Evolutionary conservation across 129 eudicot species (phyloP).

Genomic region (Flaveria ramosissima): DNA sequence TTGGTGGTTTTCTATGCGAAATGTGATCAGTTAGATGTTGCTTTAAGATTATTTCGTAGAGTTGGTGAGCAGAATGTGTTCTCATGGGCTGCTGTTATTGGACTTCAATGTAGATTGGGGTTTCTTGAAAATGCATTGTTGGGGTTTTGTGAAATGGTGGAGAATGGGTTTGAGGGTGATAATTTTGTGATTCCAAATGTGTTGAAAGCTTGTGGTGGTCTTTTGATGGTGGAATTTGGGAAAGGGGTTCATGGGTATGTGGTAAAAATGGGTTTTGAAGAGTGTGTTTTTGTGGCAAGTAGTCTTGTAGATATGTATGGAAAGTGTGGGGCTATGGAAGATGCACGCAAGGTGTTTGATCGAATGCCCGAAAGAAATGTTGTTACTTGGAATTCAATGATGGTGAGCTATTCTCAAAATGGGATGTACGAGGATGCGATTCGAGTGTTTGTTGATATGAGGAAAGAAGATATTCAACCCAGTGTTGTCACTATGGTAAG

Average conservation of each 20-base stretch:
- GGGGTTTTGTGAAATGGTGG: slow-evolving; percentile 52
- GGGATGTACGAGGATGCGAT: slow-evolving; percentile 64
- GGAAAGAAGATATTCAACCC: slow-evolving; percentile 56
- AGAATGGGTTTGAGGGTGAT: slow-evolving; percentile 56
- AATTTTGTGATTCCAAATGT: slow-evolving; percentile 87
- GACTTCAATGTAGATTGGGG: slow-evolving; percentile 54
- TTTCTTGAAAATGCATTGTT: slow-evolving; percentile 36
- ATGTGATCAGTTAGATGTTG: slow-evolving; percentile 50
- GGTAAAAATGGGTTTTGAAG: slow-evolving; percentile 53
- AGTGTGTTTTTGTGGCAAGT: slow-evolving; percentile 73
- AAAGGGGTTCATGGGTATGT: slow-evolving; percentile 79
- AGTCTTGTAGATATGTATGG: slow-evolving; percentile 86
- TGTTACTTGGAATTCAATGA: slow-evolving; percentile 78
- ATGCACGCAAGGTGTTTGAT: slow-evolving; percentile 69
- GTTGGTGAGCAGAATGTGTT: slow-evolving; percentile 49
- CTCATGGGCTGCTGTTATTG: slow-evolving; percentile 80
- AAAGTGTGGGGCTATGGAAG: slow-evolving; percentile 56
- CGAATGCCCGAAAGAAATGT: slow-evolving; percentile 58
- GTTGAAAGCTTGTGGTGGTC: slow-evolving; percentile 78
- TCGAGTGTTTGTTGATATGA: slow-evolving; percentile 52
- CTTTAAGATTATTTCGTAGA: slow-evolving; percentile 41
- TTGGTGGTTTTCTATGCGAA: slow-evolving; percentile 61
- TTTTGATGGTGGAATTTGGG: slow-evolving; percentile 49
- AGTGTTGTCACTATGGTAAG: slow-evolving; percentile 57
- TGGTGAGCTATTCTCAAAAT: slow-evolving; percentile 61